A percentile compares a stretch with the other conserved stretches of the same genome.
Conservation (phyloP, 1,284 basidiomycete genomes). For the Meira miltonrushii region DNA sequence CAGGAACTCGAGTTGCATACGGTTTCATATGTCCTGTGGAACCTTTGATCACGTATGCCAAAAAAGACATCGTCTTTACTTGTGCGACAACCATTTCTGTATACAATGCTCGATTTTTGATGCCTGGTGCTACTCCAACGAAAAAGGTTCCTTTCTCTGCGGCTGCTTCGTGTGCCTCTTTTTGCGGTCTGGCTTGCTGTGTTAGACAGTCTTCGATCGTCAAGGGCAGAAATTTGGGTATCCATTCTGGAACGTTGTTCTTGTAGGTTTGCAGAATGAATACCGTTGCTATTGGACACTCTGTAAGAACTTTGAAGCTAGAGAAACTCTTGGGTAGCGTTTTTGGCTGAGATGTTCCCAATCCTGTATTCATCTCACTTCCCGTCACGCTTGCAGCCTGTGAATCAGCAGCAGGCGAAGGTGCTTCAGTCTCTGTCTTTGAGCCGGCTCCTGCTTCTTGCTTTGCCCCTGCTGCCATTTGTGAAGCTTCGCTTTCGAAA, state of each 20-base stretch:
- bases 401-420: constrained; percentile 16
- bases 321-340: constrained; percentile 39
- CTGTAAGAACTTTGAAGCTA: constrained; percentile 90
- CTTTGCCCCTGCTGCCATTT: constrained; percentile 9
- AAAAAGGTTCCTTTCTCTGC: constrained; percentile 74
- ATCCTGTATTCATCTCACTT: constrained; percentile 9
- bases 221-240: constrained; percentile 67
- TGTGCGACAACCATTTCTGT: constrained; percentile 86
- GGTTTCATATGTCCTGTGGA: constrained; percentile 66
- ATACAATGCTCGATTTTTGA: constrained; percentile 71
- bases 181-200: constrained; percentile 72
- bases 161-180: constrained; percentile 71
- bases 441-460: neutral
- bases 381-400: constrained; percentile 16
- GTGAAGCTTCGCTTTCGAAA: constrained; percentile 56
- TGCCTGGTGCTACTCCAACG: constrained; percentile 70
- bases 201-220: constrained; percentile 50
- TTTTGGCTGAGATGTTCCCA: constrained; percentile 19
- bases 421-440: neutral
- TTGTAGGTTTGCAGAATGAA: constrained; percentile 79
- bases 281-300: constrained; percentile 89
- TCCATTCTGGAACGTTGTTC: constrained; percentile 63
- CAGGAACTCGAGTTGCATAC: constrained; percentile 75
- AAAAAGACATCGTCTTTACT: constrained; percentile 77
- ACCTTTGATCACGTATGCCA: constrained; percentile 82